Evolutionary conservation across 345 rosid genomes (phyloP).

Genomic region (Lagerstroemia speciosa): DNA sequence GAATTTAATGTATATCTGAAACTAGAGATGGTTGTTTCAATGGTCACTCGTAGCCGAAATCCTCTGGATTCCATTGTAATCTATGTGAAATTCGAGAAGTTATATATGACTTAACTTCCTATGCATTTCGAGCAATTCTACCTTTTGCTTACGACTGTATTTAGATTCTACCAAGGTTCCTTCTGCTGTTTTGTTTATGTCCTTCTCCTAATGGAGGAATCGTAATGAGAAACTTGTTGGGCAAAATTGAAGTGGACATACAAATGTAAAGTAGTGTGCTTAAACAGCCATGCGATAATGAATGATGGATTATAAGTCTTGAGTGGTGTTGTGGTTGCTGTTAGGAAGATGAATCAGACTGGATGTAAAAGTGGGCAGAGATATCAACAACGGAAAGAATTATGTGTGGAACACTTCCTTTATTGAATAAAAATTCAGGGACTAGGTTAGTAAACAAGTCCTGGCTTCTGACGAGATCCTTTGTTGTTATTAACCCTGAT

Average conservation of each 20-base stretch:
- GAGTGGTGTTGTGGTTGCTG: background rate
- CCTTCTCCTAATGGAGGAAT: background rate
- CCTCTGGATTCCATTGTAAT: background rate
- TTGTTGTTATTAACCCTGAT: background rate
- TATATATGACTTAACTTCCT: background rate
- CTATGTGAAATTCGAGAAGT: background rate
- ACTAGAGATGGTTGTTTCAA: background rate
- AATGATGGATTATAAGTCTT: background rate
- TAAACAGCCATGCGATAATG: background rate
- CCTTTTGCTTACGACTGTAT: background rate
- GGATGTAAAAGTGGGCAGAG: background rate
- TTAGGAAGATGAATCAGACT: background rate
- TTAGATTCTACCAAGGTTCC: background rate
- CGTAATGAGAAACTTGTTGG: background rate
- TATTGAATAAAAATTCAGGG: background rate
- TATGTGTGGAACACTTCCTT: background rate
- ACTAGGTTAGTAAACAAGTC: background rate
- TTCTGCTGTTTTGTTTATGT: background rate
- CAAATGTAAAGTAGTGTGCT: background rate
- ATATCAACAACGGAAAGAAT: background rate
- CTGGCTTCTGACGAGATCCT: no score
- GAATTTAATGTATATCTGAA: background rate
- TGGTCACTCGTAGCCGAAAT: background rate
- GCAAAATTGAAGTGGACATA: no score
- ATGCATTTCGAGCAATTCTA: background rate